Evolutionary conservation across 441 rosid genomes (phyloP).

Genomic region (Erysimum cheiri): DNA sequence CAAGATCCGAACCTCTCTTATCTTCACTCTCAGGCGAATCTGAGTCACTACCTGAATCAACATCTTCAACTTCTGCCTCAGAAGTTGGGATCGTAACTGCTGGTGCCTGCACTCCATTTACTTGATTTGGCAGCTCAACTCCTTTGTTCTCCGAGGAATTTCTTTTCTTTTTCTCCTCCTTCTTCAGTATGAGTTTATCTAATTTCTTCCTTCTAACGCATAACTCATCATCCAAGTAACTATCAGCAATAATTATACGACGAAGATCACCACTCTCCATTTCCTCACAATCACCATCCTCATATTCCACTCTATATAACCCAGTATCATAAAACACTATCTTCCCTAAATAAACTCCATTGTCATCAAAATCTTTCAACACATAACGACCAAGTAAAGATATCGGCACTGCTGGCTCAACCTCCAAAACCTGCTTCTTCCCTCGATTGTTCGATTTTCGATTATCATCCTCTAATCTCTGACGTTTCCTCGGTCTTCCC

Average conservation of each 20-base stretch:
- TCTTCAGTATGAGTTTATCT: constrained; percentile 54
- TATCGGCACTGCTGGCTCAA: constrained; percentile 52
- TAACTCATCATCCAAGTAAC: constrained; percentile 54
- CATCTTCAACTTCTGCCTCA: constrained; percentile 15
- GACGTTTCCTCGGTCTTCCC: constrained; percentile 81
- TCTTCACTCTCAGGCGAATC: constrained; percentile 58
- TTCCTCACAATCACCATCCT: constrained; percentile 87
- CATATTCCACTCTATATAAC: constrained; percentile 77
- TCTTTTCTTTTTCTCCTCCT: constrained; percentile 41
- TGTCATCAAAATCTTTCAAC: constrained; percentile 66
- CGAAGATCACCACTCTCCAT: constrained; percentile 78
- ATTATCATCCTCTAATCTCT: constrained; percentile 53
- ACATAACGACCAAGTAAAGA: constrained; percentile 74
- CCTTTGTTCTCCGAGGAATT: constrained; percentile 42
- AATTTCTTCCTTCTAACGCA: constrained; percentile 53
- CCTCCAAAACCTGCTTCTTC: constrained; percentile 55
- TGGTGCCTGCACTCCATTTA: constrained; percentile 44
- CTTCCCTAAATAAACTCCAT: constrained; percentile 67
- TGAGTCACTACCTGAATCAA: constrained; percentile 71
- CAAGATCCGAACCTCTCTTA: constrained; percentile 47
- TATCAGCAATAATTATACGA: constrained; percentile 51
- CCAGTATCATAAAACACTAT: constrained; percentile 70
- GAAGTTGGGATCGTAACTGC: constrained; percentile 44
- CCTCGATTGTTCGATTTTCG: constrained; percentile 28
- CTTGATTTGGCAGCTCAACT: constrained; percentile 43